Evolutionary conservation across 768 basidiomycete genomes (phyloP).

Genomic region (Kwoniella heveanensis): DNA sequence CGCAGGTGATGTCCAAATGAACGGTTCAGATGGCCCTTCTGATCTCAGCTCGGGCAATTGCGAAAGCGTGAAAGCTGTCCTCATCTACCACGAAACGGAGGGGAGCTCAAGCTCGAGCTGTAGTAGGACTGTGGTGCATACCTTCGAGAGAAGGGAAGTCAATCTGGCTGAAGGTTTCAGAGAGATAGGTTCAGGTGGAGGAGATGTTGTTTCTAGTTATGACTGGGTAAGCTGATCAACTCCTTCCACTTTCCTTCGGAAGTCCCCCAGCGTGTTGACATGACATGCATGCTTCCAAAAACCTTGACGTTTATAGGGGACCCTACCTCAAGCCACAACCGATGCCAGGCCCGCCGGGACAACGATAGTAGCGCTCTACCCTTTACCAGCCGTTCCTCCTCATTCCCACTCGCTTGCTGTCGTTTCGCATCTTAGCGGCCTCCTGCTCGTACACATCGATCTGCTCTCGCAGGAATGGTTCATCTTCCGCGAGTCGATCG

Average conservation of each 20-base stretch:
- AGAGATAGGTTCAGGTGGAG: constrained; percentile 25
- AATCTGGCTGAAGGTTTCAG: constrained; percentile 39
- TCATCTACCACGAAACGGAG: constrained; percentile 23
- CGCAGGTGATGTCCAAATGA: not conserved
- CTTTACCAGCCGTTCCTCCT: constrained; percentile 21
- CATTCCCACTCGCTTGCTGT: constrained; percentile 27
- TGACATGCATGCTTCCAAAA: no score
- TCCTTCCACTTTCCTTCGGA: not conserved
- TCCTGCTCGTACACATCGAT: constrained; percentile 28
- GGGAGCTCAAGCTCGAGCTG: not conserved
- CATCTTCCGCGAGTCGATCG: constrained; percentile 8
- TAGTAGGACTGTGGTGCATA: constrained; percentile 19
- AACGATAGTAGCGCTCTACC: constrained; percentile 29
- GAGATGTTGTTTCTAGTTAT: constrained; percentile 19
- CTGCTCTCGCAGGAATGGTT: constrained; percentile 23
- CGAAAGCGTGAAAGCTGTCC: constrained; percentile 21
- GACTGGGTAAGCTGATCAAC: constrained; percentile 39
- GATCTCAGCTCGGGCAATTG: not conserved
- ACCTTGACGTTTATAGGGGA: constrained; percentile 8
- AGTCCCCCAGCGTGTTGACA: no score
- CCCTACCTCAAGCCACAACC: not conserved
- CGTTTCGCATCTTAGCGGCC: constrained; percentile 9
- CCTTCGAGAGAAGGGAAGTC: constrained; percentile 30
- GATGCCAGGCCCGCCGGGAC: constrained; percentile 10
- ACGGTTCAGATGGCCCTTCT: not conserved